Conservation (phyloP, 768 basidiomycete genomes). For the Naganishia onofrii region DNA sequence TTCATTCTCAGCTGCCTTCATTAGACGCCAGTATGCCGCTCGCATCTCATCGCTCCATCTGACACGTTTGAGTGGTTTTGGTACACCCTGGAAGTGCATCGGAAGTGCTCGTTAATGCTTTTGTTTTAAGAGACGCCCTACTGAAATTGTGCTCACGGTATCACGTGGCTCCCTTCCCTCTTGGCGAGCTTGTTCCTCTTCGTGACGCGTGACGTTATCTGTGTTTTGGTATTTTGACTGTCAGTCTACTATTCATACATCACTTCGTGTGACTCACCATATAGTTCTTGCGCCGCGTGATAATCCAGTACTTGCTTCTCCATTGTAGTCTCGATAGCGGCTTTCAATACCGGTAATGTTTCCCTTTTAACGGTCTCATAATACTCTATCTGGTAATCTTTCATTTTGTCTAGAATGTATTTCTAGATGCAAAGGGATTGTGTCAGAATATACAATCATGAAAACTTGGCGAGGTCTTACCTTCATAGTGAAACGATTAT, state of each 20-base stretch:
- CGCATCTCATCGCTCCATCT: slow-evolving; percentile 21
- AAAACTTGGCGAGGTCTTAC: slow-evolving; percentile 66
- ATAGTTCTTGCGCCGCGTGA: not conserved
- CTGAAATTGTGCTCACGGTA: not conserved
- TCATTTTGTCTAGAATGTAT: slow-evolving; percentile 1
- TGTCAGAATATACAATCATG: not conserved
- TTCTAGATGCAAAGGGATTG: not conserved
- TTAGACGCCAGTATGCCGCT: not conserved
- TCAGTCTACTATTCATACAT: not conserved
- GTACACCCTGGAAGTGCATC: not conserved
- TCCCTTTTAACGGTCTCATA: not conserved
- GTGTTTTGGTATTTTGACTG: not conserved
- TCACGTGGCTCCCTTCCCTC: slow-evolving; percentile 2
- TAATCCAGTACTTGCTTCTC: slow-evolving; percentile 5
- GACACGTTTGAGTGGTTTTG: not conserved
- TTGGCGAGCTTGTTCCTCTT: not conserved
- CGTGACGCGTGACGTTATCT: not conserved
- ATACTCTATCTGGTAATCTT: slow-evolving; percentile 1
- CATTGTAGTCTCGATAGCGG: slow-evolving; percentile 1
- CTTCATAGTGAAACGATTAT: slow-evolving; percentile 74
- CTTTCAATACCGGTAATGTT: slow-evolving; percentile 7
- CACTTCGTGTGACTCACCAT: not conserved
- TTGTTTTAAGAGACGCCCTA: not conserved
- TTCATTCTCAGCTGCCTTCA: slow-evolving; percentile 5
- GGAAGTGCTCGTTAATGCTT: not conserved